These are phyloP conservation scores for Cladorrhinum samala DNA, from an alignment of 495 filamentous ascomycete genomes.

Conservation along the genomic window DNA sequence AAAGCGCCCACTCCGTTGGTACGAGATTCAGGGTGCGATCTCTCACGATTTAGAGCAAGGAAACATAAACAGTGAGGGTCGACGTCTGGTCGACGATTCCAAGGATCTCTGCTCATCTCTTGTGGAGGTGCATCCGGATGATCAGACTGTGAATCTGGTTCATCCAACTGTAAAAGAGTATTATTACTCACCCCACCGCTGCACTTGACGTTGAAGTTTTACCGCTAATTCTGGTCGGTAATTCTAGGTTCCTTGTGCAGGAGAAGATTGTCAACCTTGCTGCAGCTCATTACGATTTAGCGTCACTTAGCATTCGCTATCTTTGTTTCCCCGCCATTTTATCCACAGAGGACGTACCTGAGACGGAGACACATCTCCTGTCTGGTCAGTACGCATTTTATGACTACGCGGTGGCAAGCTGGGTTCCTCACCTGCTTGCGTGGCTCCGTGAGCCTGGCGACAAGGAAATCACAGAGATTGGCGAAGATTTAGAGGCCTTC, in stretches of 20 bases:
- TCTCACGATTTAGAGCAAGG: not conserved
- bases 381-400: not conserved
- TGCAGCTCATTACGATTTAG: not conserved
- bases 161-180: not conserved
- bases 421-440: not conserved
- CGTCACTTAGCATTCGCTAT: not conserved
- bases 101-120: not conserved
- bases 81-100: not conserved
- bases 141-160: not conserved
- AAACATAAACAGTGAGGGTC: not conserved
- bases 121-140: not conserved
- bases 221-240: too few species aligned
- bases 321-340: not conserved
- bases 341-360: not conserved
- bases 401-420: not conserved
- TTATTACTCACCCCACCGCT: too few species aligned
- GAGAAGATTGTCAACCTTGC: not conserved
- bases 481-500: not conserved
- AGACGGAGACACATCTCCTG: not conserved
- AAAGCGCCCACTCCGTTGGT: not conserved
- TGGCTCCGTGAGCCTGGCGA: not conserved
- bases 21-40: not conserved
- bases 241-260: not conserved
- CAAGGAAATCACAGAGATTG: not conserved
- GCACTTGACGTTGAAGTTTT: too few species aligned